Evolutionary conservation across 2,329 filamentous ascomycete genomes (phyloP), one percentile per base, ranked within the genome.

Genomic region (Zalaria sp.): DNA sequence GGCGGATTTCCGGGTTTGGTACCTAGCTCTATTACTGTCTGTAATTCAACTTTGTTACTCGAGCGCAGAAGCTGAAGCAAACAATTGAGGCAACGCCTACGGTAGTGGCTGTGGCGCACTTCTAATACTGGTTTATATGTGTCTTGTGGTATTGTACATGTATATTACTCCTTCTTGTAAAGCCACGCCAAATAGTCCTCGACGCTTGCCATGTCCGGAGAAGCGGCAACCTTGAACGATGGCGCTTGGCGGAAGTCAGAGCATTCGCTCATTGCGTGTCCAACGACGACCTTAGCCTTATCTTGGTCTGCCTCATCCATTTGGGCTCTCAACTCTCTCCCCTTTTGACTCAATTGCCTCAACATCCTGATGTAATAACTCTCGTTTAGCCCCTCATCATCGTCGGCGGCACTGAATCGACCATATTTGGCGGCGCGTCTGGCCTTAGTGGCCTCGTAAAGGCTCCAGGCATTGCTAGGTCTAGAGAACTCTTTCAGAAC

Each of bases 401-500:
- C 58, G 7, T 68, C 61, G 26, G 42, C 45, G 8, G 60, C 57
- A 45, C 56, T 57, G 27, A 44, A 49, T 49, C 29, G 55, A 11
- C 52, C 48, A 31, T 77, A 55, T 0, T 63, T 60, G 27, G 64
- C 64, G 37, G 59, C 62, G 8, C 84, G 73, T 10, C 81, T 69
- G 3, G 52, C 58, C 55, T 77, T 74, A 44, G 76, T 66, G 10
- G 68, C 63, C 1, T 54, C 35, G 56, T 86, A 86, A 25, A 82
- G 57, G 0, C 43, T 59, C 45, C 58, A 59, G 1, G 72, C 74
- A 6, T 66, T 62, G 0, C 57, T 47, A 1, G 47, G 35, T 3
- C 59, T 48, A 0, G 60, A 40, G 2, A 87, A 65, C 48, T 88
- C 81, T 37, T 72, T 70, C 38, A 95, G 63, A 31, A 78, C 71